Evolutionary conservation across 2,329 filamentous ascomycete genomes (phyloP).

Genomic region (Microdochium bolleyi): DNA sequence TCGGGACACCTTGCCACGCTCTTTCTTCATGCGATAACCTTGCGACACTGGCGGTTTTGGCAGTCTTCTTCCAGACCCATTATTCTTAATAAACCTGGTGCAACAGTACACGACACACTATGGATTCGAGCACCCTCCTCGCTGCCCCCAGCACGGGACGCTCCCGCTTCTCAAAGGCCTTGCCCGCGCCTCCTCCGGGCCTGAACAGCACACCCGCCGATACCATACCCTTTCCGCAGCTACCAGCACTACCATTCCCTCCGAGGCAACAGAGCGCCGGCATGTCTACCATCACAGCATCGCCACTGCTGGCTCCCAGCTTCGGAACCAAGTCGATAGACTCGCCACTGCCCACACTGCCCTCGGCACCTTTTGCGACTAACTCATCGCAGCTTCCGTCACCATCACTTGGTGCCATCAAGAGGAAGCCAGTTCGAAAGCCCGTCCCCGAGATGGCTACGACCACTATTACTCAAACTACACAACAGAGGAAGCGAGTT

Average conservation of each 20-base stretch:
- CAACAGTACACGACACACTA: constrained; percentile 7
- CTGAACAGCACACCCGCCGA: constrained; percentile 8
- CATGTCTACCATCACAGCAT: constrained; percentile 11
- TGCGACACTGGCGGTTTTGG: neutral
- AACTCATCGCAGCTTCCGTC: neutral
- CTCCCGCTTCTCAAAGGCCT: constrained; percentile 51
- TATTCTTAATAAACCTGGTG: neutral
- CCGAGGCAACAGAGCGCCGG: constrained; percentile 17
- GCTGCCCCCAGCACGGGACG: constrained; percentile 28
- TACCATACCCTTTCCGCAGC: constrained; percentile 11
- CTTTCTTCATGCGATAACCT: neutral
- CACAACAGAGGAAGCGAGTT: constrained; percentile 27
- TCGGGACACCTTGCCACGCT: neutral
- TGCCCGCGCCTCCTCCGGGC: constrained; percentile 39
- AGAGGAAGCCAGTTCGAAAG: constrained; percentile 23
- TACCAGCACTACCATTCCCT: constrained; percentile 15
- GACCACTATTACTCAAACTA: constrained; percentile 4
- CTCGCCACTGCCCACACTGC: constrained; percentile 22
- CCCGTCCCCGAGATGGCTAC: constrained; percentile 5
- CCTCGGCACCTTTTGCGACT: constrained; percentile 6
- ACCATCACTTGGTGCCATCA: constrained; percentile 15
- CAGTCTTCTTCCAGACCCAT: neutral
- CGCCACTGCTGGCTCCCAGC: constrained; percentile 3
- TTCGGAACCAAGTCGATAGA: constrained; percentile 14
- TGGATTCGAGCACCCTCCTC: constrained; percentile 14